phyloP scores from a whole-genome alignment of 768 basidiomycete genomes.

The Leccinum obscurum region DNA sequence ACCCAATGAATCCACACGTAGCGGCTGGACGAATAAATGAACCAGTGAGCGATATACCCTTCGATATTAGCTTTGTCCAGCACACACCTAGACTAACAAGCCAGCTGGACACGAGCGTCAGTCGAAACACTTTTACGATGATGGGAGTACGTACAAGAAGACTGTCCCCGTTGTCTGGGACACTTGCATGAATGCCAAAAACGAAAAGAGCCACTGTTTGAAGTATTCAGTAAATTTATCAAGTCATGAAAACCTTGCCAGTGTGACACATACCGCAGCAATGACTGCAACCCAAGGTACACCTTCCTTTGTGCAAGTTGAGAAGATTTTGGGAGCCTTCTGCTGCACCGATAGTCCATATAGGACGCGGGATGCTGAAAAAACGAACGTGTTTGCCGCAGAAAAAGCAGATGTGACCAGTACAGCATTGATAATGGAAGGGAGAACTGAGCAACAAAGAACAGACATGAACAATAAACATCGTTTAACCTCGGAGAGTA shows the following conservation, averaged over 20 bases:
- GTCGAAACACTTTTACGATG: conserved; percentile 18
- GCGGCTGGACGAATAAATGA: conserved; percentile 34
- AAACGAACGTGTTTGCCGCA: conserved; percentile 55
- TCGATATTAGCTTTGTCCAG: not conserved
- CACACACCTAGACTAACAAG: conserved; percentile 59
- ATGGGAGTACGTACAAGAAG: conserved; percentile 21
- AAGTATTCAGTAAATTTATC: conserved; percentile 9
- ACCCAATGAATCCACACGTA: conserved; percentile 60
- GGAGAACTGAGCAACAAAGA: conserved; percentile 41
- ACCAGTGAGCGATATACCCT: not conserved
- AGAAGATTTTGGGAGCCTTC: conserved; percentile 52
- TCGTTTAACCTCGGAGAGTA: conserved; percentile 3
- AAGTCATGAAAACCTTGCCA: conserved; percentile 8
- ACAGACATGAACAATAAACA: not conserved
- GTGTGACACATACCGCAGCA: conserved; percentile 24
- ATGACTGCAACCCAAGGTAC: conserved; percentile 45
- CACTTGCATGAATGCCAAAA: conserved; percentile 65
- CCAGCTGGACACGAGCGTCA: conserved; percentile 47
- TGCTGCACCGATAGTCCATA: conserved; percentile 47
- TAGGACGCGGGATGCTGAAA: conserved; percentile 41
- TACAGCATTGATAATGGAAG: conserved; percentile 70
- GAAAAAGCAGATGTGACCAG: conserved; percentile 75
- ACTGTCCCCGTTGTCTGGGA: conserved; percentile 48
- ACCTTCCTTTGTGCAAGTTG: conserved; percentile 48
- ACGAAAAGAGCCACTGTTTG: conserved; percentile 40